These are phyloP conservation scores for Rubia yunnanensis DNA, from an alignment of 257 asterid genomes.

Conservation along the genomic window DNA sequence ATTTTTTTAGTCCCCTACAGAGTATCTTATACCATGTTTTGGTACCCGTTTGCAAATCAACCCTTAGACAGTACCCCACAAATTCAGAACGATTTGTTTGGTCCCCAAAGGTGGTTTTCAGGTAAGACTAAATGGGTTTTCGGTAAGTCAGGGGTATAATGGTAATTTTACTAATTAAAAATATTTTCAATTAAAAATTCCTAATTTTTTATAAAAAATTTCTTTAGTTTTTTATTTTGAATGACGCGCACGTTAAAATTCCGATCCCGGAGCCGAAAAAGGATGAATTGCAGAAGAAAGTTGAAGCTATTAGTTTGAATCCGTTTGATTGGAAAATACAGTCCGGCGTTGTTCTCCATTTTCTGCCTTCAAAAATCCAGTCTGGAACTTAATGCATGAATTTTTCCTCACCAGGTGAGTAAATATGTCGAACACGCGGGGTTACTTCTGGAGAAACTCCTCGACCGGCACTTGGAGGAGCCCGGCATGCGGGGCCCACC, in stretches of 20 bases:
- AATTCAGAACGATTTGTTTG: no score
- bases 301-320: slow-evolving; percentile 64
- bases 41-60: no score
- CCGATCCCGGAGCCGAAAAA: slow-evolving; percentile 47
- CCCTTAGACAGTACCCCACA: no score
- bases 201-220: no score
- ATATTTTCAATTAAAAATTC: no score
- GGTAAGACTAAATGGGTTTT: no score
- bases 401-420: slow-evolving; percentile 49
- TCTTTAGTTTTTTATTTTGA: no score
- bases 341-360: slow-evolving; percentile 51
- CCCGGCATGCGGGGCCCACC: slow-evolving; percentile 59
- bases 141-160: no score
- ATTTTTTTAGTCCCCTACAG: no score
- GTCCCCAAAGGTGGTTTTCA: no score
- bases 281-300: slow-evolving; percentile 53
- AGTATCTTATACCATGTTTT: no score
- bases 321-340: slow-evolving; percentile 57
- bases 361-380: slow-evolving; percentile 40
- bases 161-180: no score
- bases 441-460: slow-evolving; percentile 55
- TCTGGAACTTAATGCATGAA: slow-evolving; percentile 50
- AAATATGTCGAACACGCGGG: slow-evolving; percentile 75
- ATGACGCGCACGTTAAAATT: slow-evolving; percentile 62
- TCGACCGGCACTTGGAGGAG: slow-evolving; percentile 44